Conservation (phyloP, 1,139 yeast species). For the Taiozyma sp. region DNA sequence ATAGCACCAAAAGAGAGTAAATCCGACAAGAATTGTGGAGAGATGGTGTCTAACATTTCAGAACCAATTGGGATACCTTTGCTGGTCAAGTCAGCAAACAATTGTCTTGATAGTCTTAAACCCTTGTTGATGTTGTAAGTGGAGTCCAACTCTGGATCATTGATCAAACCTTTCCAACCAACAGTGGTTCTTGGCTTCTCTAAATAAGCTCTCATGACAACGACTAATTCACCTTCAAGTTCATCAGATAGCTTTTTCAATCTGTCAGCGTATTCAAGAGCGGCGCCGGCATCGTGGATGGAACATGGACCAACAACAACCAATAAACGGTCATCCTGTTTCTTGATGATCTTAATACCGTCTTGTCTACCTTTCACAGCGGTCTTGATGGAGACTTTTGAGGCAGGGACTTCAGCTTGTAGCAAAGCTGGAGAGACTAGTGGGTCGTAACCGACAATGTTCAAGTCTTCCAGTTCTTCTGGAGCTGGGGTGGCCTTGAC, state of each 20-base stretch:
- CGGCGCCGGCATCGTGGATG: conserved; percentile 86
- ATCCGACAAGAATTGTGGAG: conserved; percentile 96
- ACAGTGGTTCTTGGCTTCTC: conserved; percentile 99
- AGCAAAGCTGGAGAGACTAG: conserved; percentile 82
- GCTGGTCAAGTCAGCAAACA: conserved; percentile 78
- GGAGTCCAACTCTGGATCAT: conserved; percentile 93
- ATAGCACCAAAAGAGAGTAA: conserved; percentile 92
- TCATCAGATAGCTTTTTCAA: conserved; percentile 64
- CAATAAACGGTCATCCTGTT: conserved; percentile 73
- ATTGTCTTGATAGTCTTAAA: conserved; percentile 75
- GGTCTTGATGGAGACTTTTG: conserved; percentile 52
- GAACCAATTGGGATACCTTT: conserved; percentile 85
- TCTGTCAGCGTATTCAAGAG: conserved; percentile 78
- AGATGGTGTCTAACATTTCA: conserved; percentile 96
- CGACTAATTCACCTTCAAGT: conserved; percentile 66
- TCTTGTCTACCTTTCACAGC: conserved; percentile 76
- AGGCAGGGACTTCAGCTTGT: conserved; percentile 72
- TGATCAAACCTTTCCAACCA: conserved; percentile 98
- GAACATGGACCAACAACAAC: conserved; percentile 95
- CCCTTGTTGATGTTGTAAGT: conserved; percentile 96
- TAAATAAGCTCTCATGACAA: conserved; percentile 94
- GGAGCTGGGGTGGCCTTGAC: conserved; percentile 43
- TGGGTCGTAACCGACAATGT: conserved; percentile 89
- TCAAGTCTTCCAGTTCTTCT: conserved; percentile 73
- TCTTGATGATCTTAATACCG: conserved; percentile 64